Conservation (phyloP, 257 asterid species). For the Nicotiana attenuata region DNA sequence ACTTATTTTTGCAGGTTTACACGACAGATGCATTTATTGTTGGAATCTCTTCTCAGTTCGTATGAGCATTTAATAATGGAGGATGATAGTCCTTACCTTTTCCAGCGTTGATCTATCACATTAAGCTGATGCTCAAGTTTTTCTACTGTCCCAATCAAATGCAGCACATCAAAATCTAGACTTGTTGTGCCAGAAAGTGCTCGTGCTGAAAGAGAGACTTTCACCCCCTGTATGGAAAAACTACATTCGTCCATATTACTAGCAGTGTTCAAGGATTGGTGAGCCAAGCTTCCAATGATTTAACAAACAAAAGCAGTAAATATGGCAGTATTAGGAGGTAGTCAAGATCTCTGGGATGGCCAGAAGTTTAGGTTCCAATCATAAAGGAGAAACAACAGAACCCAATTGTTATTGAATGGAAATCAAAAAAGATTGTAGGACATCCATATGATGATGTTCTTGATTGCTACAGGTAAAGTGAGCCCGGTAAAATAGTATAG, state of each 20-base stretch:
- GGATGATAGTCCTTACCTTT: slow-evolving; percentile 32
- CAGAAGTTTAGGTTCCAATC: slow-evolving; percentile 2
- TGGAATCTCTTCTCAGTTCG: not conserved
- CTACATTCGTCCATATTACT: slow-evolving; percentile 9
- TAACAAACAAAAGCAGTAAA: not conserved
- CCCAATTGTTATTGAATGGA: not conserved
- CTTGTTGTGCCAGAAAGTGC: slow-evolving; percentile 46
- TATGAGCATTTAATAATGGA: not conserved
- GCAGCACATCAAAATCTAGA: slow-evolving; percentile 58
- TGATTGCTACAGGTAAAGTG: not conserved
- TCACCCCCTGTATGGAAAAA: slow-evolving; percentile 59
- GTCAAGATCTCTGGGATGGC: not conserved
- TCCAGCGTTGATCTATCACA: slow-evolving; percentile 60
- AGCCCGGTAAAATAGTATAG: not conserved
- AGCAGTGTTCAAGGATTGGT: slow-evolving; percentile 2
- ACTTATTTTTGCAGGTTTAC: not conserved
- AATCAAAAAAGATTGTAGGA: not conserved
- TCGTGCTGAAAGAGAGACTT: slow-evolving; percentile 57
- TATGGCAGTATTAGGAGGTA: not conserved
- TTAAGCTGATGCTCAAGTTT: slow-evolving; percentile 66
- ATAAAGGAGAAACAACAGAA: not conserved
- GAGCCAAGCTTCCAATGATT: not conserved
- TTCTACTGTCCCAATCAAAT: slow-evolving; percentile 63
- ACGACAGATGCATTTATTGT: not conserved
- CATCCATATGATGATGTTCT: not conserved